phyloP scores from a whole-genome alignment of 306 rosid species.

The Prunus campanulata region DNA sequence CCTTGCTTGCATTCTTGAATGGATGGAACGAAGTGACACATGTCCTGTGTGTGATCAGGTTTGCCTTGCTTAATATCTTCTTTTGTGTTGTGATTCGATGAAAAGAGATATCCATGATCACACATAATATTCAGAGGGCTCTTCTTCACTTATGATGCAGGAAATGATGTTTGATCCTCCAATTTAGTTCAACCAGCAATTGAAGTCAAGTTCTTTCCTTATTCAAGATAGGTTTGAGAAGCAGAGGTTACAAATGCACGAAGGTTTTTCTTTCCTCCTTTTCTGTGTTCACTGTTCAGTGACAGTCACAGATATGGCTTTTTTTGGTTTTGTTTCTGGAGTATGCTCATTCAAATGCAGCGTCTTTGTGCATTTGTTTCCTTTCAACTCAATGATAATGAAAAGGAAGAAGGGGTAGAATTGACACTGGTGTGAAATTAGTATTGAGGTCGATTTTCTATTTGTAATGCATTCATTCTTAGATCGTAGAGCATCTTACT shows the following conservation, averaged over 20 bases:
- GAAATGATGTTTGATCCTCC: conserved; percentile 71
- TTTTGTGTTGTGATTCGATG: conserved; percentile 2
- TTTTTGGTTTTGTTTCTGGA: conserved; percentile 26
- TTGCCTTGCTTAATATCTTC: conserved; percentile 19
- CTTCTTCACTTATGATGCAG: conserved; percentile 47
- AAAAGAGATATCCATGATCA: not conserved
- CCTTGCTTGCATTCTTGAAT: conserved; percentile 96
- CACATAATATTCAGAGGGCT: not conserved
- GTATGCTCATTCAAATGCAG: conserved; percentile 15
- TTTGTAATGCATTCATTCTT: conserved; percentile 6
- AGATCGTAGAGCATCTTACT: not conserved
- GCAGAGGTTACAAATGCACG: conserved; percentile 30
- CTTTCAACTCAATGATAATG: conserved; percentile 7
- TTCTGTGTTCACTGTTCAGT: conserved; percentile 9
- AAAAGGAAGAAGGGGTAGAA: not conserved
- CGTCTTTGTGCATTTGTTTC: conserved; percentile 7
- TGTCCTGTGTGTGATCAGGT: conserved; percentile 98
- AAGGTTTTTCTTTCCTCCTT: conserved; percentile 16
- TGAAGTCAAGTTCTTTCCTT: conserved; percentile 15
- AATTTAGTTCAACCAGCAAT: conserved; percentile 41
- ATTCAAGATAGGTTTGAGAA: conserved; percentile 33
- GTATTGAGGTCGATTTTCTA: conserved; percentile 2
- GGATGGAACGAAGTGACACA: conserved; percentile 94
- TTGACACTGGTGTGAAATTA: conserved; percentile 13
- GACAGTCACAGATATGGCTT: conserved; percentile 15